Percentiles rank a stretch among this genome's conserved stretches.
Conservation (phyloP, 2,329 filamentous ascomycete genomes). For the Calonectria naviculata region DNA sequence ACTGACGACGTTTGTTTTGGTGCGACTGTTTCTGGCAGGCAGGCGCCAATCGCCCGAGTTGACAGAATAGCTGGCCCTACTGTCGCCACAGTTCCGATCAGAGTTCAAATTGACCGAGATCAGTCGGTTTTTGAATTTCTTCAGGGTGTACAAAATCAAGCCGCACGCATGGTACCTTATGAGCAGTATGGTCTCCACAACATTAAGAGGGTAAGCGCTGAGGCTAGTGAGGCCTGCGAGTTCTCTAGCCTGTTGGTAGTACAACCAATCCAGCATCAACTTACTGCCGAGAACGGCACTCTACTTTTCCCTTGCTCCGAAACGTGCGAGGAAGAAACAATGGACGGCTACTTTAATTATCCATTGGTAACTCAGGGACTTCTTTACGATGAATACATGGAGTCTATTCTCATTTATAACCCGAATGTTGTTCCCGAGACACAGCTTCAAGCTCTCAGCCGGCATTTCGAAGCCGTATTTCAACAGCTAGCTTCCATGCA, state of each 20-base stretch:
- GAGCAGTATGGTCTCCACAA: slow-evolving; percentile 17
- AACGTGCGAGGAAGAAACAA: background rate
- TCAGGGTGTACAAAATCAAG: slow-evolving; percentile 36
- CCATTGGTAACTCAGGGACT: slow-evolving; percentile 28
- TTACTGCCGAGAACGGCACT: background rate
- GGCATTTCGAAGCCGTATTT: too few relatives aligned
- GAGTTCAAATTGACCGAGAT: slow-evolving; percentile 38
- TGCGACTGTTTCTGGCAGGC: slow-evolving; percentile 54
- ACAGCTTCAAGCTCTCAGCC: too few relatives aligned
- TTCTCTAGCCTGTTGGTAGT: slow-evolving; percentile 19
- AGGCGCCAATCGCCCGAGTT: slow-evolving; percentile 30
- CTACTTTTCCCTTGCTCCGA: too few relatives aligned
- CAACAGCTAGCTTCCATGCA: too few relatives aligned
- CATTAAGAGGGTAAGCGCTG: slow-evolving; percentile 14
- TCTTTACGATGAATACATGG: slow-evolving; percentile 8
- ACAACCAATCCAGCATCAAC: slow-evolving; percentile 13
- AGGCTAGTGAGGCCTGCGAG: background rate
- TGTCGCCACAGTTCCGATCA: slow-evolving; percentile 44
- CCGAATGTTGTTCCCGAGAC: too few relatives aligned
- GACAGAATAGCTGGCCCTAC: slow-evolving; percentile 39
- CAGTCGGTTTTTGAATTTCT: slow-evolving; percentile 49
- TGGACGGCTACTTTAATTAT: slow-evolving; percentile 35
- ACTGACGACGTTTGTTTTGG: slow-evolving; percentile 54
- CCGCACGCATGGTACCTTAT: slow-evolving; percentile 19
- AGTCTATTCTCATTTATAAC: slow-evolving; percentile 30